Evolutionary conservation across 2,329 filamentous ascomycete genomes (phyloP), one percentile per base, ranked within the genome.

Genomic region (Alternaria burnsii): DNA sequence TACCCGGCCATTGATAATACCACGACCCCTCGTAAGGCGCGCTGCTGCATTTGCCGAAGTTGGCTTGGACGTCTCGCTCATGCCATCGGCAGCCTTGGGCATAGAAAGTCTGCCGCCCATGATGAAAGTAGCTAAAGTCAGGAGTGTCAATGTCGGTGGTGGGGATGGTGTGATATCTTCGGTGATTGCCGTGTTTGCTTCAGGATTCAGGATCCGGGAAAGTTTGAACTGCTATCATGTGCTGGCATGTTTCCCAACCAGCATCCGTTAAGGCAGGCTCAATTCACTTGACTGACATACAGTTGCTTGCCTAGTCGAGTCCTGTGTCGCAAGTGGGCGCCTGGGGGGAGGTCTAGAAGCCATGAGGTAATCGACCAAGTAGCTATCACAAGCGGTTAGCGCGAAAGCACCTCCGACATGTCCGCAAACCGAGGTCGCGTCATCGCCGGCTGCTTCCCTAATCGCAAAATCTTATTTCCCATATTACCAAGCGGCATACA

Each of bases 21-120:
- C 75, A 41, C 63, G 62, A 52, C 60, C 65, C 55, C 72, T 68
- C 52, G 72, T 60, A 41, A 76, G 66, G 52, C 74, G 73, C 38
- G 78, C 46, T 63, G 69, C 41, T 56, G 73, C 61, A 52, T 76
- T 73, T 20, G 71, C 71, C 16, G 78, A 75, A 5, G 73, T 69
- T 34, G 77, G 69, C 38, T 77, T 74, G 16, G 80, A 79, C 20
- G 76, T 66, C 61, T 84, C 82, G 46, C 74, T 79, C 44, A 79
- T 75, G 66, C 80, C 79, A 62, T 77, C 81, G 24, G 81, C 73
- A 38, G 75, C 79, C 26, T 76, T 76, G 32, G 82, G 82, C 63
- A 79, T 77, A 14, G 81, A 83, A 26, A 84, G 73, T 55, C 82
- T 78, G 61, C 79, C 80, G 42, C 82, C 82, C 82, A 84, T 84